Percentiles rank a stretch among this genome's conserved stretches.
phyloP scores from a whole-genome alignment of 176 grass and related monocot species.

The Oryza glumipatula region DNA sequence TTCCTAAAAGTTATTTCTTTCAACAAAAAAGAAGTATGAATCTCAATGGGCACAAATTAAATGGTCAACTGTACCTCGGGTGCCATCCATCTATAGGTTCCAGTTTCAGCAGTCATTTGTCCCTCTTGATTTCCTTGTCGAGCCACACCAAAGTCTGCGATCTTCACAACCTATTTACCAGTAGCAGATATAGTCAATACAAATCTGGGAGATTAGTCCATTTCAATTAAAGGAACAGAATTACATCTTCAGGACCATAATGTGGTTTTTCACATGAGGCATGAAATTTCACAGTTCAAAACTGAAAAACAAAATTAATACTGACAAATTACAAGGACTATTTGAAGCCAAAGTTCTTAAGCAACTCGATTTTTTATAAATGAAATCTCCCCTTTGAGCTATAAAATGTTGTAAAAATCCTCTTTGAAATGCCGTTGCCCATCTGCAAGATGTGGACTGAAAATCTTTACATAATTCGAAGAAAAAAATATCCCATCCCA shows the following conservation, averaged over 20 bases:
- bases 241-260: background rate
- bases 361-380: background rate
- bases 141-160: slow-evolving; percentile 92
- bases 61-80: slow-evolving; percentile 62
- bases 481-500: background rate
- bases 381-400: slow-evolving; percentile 18
- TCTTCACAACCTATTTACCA: slow-evolving; percentile 79
- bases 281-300: background rate
- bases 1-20: background rate
- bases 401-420: background rate
- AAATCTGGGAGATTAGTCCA: slow-evolving; percentile 13
- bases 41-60: background rate
- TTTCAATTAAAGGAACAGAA: background rate
- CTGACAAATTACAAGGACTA: background rate
- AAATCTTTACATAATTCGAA: background rate
- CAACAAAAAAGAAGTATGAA: background rate
- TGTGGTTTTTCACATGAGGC: slow-evolving; percentile 11
- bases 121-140: slow-evolving; percentile 63
- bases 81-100: slow-evolving; percentile 95
- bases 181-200: slow-evolving; percentile 43
- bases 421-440: background rate
- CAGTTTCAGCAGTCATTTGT: slow-evolving; percentile 96
- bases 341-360: background rate
- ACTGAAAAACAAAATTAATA: background rate
- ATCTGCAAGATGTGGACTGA: slow-evolving; percentile 23